phyloP scores from a whole-genome alignment of 768 basidiomycete genomes.

The Pleurotus giganteus region DNA sequence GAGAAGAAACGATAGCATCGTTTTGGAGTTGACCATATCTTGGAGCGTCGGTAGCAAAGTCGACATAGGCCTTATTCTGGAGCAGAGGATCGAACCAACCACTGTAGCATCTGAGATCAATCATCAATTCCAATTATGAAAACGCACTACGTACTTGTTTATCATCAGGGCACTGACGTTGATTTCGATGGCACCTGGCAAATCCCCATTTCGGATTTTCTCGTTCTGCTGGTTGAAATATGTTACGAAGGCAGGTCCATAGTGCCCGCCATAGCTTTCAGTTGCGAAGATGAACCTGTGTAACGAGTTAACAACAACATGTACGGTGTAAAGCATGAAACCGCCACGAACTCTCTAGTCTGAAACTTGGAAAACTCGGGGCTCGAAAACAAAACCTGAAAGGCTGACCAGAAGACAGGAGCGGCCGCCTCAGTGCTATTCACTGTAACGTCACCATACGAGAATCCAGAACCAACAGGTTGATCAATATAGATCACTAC shows the following conservation, averaged over 20 bases:
- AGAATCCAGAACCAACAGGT: conserved; percentile 66
- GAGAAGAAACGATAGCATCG: conserved; percentile 37
- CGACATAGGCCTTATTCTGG: conserved; percentile 59
- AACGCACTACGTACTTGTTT: conserved; percentile 43
- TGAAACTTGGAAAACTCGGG: conserved; percentile 47
- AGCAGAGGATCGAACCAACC: conserved; percentile 68
- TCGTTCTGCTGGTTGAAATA: conserved; percentile 64
- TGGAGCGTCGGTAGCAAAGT: conserved; percentile 60
- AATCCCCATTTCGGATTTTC: conserved; percentile 38
- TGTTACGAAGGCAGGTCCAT: conserved; percentile 61
- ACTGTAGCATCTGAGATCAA: conserved; percentile 25
- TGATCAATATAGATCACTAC: conserved; percentile 74
- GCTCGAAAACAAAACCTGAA: conserved; percentile 64
- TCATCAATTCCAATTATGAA: not conserved
- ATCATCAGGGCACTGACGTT: conserved; percentile 62
- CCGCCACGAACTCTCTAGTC: conserved; percentile 53
- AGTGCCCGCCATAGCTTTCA: conserved; percentile 70
- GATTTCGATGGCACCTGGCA: conserved; percentile 46
- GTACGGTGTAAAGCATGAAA: not conserved
- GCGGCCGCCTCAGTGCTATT: conserved; percentile 59
- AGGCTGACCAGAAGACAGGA: conserved; percentile 56
- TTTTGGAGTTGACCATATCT: conserved; percentile 64
- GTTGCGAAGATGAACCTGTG: conserved; percentile 62
- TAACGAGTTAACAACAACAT: not conserved
- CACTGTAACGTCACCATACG: conserved; percentile 53